phyloP scores from a whole-genome alignment of 345 rosid species.

The Arabis alpina region DNA sequence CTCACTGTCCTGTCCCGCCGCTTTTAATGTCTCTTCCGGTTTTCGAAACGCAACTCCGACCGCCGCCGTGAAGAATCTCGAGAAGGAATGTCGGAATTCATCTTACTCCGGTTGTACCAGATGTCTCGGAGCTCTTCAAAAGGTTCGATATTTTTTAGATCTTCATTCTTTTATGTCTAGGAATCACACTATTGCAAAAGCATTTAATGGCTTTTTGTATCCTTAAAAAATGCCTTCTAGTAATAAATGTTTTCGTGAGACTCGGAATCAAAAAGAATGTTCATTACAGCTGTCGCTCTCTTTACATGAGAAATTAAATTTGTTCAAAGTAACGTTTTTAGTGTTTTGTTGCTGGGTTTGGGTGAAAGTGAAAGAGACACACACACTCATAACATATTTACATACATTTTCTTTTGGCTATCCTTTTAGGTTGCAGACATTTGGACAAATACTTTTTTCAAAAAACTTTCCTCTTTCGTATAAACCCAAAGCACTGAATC shows the following conservation, averaged over 20 bases:
- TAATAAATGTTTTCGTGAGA: conserved; percentile 40
- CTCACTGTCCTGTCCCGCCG: conserved; percentile 94
- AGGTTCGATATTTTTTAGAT: conserved; percentile 48
- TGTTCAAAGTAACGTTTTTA: background rate
- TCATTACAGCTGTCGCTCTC: conserved; percentile 35
- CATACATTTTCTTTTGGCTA: conserved; percentile 26
- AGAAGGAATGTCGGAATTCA: conserved; percentile 87
- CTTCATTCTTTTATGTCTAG: background rate
- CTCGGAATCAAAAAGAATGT: conserved; percentile 23
- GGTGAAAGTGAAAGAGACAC: conserved; percentile 39
- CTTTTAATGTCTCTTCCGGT: conserved; percentile 75
- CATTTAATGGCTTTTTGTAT: conserved; percentile 35
- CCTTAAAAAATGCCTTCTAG: conserved; percentile 19
- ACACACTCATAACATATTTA: background rate
- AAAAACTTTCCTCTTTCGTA: conserved; percentile 41
- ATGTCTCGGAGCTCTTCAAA: conserved; percentile 95
- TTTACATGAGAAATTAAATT: conserved; percentile 16
- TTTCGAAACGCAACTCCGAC: conserved; percentile 84
- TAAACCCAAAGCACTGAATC: conserved; percentile 32
- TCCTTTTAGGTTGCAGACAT: conserved; percentile 49
- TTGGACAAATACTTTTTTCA: conserved; percentile 34
- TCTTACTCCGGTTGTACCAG: conserved; percentile 92
- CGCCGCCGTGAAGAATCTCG: conserved; percentile 80
- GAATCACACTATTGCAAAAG: conserved; percentile 3
- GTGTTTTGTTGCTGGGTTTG: conserved; percentile 11